Conservation (phyloP, 257 asterid genomes). For the Solanum virginianum region DNA sequence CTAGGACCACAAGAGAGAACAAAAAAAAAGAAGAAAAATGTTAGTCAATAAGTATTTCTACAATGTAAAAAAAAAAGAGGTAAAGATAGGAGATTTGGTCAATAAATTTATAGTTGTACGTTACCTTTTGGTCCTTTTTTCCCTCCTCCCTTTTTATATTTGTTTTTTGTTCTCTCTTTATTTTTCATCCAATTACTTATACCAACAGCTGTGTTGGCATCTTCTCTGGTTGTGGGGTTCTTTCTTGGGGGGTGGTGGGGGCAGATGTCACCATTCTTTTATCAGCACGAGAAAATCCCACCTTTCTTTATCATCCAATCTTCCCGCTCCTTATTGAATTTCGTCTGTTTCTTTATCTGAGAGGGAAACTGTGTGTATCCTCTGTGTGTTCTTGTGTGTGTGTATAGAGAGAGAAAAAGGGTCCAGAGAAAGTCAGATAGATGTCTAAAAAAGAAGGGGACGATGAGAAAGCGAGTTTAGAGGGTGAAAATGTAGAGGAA, state of each 20-base stretch:
- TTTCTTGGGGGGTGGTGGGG: neutral
- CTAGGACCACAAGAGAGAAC: neutral
- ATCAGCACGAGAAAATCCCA: conserved; percentile 49
- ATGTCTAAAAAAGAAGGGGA: neutral
- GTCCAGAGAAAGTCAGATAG: neutral
- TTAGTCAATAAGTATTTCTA: neutral
- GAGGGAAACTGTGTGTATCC: conserved; percentile 25
- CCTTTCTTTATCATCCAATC: conserved; percentile 9
- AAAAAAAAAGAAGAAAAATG: neutral
- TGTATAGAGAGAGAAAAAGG: neutral
- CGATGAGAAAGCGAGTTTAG: neutral
- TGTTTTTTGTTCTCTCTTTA: neutral
- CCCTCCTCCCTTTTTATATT: neutral
- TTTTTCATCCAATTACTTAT: neutral
- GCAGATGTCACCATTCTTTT: conserved; percentile 17
- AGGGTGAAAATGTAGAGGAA: conserved; percentile 3
- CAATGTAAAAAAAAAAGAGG: neutral
- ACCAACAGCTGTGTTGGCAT: conserved; percentile 10
- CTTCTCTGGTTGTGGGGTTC: conserved; percentile 33
- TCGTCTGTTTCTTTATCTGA: conserved; percentile 20
- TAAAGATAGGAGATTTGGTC: neutral
- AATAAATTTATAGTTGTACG: conserved; percentile 9
- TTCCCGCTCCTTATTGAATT: conserved; percentile 82
- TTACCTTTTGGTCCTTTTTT: conserved; percentile 5
- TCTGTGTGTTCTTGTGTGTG: conserved; percentile 8